Percentiles rank a stretch among this genome's conserved stretches.
These are phyloP conservation scores for Fusarium proliferatum DNA, from an alignment of 2,329 filamentous ascomycete species.

Conservation along the genomic window DNA sequence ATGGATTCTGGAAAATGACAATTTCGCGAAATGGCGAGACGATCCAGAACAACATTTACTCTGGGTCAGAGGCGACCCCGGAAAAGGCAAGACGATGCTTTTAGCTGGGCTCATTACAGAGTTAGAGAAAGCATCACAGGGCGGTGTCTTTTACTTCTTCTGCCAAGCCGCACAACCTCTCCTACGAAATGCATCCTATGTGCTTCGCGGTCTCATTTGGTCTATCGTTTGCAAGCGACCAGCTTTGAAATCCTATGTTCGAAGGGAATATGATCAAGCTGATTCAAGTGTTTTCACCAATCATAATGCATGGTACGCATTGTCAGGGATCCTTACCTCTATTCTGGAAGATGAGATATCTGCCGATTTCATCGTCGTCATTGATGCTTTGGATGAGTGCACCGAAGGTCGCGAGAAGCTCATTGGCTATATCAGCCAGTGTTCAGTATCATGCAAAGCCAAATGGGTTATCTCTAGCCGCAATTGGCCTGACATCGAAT, in stretches of 20 bases:
- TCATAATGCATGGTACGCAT: accelerated
- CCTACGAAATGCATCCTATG: accelerated
- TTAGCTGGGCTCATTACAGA: background rate
- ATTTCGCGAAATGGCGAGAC: accelerated
- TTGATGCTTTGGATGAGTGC: background rate
- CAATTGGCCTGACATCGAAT: accelerated
- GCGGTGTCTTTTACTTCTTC: background rate
- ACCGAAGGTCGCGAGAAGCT: accelerated
- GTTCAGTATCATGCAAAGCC: accelerated
- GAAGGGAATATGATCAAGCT: accelerated
- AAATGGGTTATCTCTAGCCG: background rate
- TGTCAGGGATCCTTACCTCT: accelerated
- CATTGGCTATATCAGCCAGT: accelerated
- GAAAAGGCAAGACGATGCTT: background rate
- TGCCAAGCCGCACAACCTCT: accelerated
- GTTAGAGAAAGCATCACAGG: accelerated
- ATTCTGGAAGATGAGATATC: accelerated
- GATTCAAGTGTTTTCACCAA: accelerated
- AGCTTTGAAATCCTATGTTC: accelerated
- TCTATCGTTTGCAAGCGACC: accelerated
- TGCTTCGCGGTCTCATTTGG: accelerated
- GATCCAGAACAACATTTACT: background rate
- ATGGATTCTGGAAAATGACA: accelerated
- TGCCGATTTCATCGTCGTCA: accelerated
- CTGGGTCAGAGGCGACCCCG: background rate